Evolutionary conservation across 805 yeast species (phyloP).

Genomic region (Saturnispora hagleri): DNA sequence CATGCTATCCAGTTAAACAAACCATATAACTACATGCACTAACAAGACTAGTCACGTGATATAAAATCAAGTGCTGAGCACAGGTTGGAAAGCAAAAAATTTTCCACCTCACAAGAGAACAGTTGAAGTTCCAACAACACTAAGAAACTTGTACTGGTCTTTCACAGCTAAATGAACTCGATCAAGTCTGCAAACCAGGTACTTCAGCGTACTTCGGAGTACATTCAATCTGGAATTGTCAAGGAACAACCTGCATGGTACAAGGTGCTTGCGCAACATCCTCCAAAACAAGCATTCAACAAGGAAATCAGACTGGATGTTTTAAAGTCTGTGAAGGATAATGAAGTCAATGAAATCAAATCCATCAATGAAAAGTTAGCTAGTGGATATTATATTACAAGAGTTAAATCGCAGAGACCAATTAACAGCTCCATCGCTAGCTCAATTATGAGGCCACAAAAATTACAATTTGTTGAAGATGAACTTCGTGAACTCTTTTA

Average conservation of each 20-base stretch:
- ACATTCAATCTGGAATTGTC: conserved; percentile 61
- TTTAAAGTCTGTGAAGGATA: conserved; percentile 17
- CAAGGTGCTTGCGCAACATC: conserved; percentile 71
- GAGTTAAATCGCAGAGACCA: conserved; percentile 31
- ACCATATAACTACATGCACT: no score
- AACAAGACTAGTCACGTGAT: not conserved
- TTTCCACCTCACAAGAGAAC: not conserved
- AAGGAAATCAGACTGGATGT: conserved; percentile 32
- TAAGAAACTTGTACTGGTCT: not conserved
- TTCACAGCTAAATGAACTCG: conserved; percentile 44
- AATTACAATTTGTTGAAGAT: conserved; percentile 62
- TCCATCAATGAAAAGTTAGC: conserved; percentile 8
- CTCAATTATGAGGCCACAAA: conserved; percentile 42
- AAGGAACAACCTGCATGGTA: conserved; percentile 80
- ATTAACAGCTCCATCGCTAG: conserved; percentile 15
- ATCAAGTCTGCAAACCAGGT: conserved; percentile 70
- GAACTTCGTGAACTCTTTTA: conserved; percentile 73
- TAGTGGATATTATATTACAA: conserved; percentile 35
- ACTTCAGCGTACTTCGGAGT: conserved; percentile 72
- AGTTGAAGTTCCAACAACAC: not conserved
- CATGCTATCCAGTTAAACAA: no score
- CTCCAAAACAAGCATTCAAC: conserved; percentile 62
- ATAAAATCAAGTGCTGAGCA: not conserved
- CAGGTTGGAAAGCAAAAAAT: not conserved
- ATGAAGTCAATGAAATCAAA: conserved; percentile 16